These are phyloP conservation scores for Lactuca sativa DNA, from an alignment of 129 eudicot species.

Conservation along the genomic window DNA sequence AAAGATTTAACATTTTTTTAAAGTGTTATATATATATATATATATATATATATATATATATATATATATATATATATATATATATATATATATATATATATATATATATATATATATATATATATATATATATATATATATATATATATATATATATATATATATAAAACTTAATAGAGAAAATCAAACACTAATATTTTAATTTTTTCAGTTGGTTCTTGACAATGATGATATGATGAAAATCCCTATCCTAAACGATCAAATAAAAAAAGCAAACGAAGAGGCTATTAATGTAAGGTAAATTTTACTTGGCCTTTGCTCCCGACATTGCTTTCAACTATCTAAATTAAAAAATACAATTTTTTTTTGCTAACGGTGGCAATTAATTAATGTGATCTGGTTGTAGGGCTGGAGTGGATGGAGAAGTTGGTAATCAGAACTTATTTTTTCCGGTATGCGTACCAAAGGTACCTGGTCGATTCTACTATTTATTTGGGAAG, in stretches of 20 bases:
- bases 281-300: slow-evolving; percentile 60
- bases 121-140: no score
- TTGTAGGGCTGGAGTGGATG: slow-evolving; percentile 56
- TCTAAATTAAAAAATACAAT: slow-evolving; percentile 8
- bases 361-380: neutral
- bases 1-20: no score
- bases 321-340: neutral
- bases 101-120: no score
- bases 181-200: neutral
- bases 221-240: slow-evolving; percentile 77
- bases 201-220: slow-evolving; percentile 58
- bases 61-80: no score
- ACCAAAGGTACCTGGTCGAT: slow-evolving; percentile 88
- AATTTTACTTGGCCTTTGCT: neutral
- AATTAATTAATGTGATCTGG: neutral
- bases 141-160: neutral
- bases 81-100: no score
- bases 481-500: slow-evolving; percentile 82
- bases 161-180: neutral
- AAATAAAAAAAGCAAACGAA: slow-evolving; percentile 30
- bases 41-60: no score
- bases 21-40: no score
- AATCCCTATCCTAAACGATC: slow-evolving; percentile 59
- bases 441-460: slow-evolving; percentile 62
- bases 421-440: slow-evolving; percentile 79